These are phyloP conservation scores for Aspergillus hortae DNA, from an alignment of 2,329 filamentous ascomycete genomes.

Conservation along the genomic window DNA sequence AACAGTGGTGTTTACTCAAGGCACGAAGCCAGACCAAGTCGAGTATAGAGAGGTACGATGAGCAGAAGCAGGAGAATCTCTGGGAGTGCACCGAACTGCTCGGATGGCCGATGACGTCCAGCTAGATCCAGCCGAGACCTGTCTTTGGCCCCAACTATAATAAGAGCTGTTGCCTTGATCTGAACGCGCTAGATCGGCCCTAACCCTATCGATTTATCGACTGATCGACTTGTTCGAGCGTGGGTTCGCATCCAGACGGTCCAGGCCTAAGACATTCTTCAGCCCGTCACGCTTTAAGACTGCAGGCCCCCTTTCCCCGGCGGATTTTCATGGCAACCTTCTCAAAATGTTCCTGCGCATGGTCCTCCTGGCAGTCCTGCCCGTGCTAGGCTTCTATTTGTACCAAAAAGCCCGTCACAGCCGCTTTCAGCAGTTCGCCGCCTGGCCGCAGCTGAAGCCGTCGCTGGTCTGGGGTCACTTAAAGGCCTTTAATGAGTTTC, in stretches of 20 bases:
- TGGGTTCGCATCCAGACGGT: too few relatives aligned
- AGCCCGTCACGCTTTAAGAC: too few relatives aligned
- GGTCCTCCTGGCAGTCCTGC: not conserved
- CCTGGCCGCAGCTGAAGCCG: conserved; percentile 10
- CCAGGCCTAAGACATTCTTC: too few relatives aligned
- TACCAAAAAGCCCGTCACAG: conserved; percentile 1
- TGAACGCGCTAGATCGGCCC: too few relatives aligned
- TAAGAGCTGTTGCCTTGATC: too few relatives aligned
- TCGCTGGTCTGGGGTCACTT: conserved; percentile 15
- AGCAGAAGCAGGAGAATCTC: conserved; percentile 48
- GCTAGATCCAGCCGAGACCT: too few relatives aligned
- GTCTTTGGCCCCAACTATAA: too few relatives aligned
- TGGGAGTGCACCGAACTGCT: conserved; percentile 46
- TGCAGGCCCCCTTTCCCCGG: not conserved
- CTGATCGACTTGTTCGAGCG: too few relatives aligned
- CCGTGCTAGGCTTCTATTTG: conserved; percentile 2
- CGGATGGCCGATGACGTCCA: not conserved
- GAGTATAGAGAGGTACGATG: conserved; percentile 44
- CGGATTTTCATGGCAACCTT: not conserved
- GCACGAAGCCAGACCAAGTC: conserved; percentile 37
- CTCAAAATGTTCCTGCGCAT: not conserved
- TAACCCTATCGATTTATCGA: too few relatives aligned
- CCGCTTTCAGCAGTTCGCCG: conserved; percentile 9
- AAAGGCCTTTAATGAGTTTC: conserved; percentile 6
- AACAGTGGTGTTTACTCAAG: conserved; percentile 45